A percentile compares a stretch with the other conserved stretches of the same genome.
phyloP scores from a whole-genome alignment of 1,284 basidiomycete species.

The Tilletia caries region DNA sequence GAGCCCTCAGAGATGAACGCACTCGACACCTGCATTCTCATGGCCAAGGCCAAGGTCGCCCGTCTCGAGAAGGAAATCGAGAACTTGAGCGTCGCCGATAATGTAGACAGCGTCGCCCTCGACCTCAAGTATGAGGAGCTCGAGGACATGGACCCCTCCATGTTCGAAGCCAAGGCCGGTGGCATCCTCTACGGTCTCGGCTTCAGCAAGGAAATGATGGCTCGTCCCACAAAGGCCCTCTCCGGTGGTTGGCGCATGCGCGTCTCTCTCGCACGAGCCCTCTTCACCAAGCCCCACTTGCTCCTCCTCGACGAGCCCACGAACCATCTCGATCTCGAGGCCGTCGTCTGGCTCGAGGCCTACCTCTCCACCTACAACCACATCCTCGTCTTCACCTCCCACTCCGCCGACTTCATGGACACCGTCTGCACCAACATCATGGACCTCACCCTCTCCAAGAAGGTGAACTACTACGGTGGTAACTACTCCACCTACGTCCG shows the following conservation, averaged over 20 bases:
- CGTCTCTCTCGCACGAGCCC: conserved; percentile 88
- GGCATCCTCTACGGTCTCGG: conserved; percentile 95
- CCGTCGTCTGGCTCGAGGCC: conserved; percentile 97
- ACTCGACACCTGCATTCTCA: conserved; percentile 89
- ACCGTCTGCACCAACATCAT: conserved; percentile 81
- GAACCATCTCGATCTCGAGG: conserved; percentile 90
- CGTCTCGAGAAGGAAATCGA: conserved; percentile 91
- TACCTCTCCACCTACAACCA: conserved; percentile 98
- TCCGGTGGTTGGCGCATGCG: conserved; percentile 99
- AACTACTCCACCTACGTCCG: conserved; percentile 96
- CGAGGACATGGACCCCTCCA: conserved; percentile 91
- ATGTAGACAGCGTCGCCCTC: conserved; percentile 79
- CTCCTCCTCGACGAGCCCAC: conserved; percentile 71
- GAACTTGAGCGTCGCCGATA: conserved; percentile 82
- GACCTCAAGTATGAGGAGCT: conserved; percentile 92
- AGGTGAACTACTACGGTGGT: conserved; percentile 80
- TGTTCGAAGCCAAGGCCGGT: conserved; percentile 93
- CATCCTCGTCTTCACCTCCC: conserved; percentile 84
- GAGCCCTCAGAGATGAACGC: conserved; percentile 96
- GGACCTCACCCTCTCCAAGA: conserved; percentile 86
- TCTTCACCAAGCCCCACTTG: conserved; percentile 94
- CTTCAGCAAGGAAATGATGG: conserved; percentile 88
- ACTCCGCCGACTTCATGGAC: conserved; percentile 99
- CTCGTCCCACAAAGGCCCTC: conserved; percentile 95
- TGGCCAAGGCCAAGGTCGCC: conserved; percentile 91